Base-by-base conservation (phyloP, 2,329 filamentous ascomycete genomes). In the Fusarium phyllophilum region DNA sequence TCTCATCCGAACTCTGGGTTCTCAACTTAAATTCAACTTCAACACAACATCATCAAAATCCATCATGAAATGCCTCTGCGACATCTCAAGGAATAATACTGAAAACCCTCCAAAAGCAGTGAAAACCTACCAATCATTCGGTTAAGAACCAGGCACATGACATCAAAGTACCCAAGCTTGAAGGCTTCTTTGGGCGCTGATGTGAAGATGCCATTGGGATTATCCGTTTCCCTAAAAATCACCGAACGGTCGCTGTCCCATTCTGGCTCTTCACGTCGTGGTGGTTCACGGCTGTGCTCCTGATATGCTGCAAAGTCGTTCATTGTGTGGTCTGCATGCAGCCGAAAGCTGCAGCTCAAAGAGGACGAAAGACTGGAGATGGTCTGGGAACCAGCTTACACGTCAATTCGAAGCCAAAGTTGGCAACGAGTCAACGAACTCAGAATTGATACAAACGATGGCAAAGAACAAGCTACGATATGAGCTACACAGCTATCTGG, bases 81-180 rank as follows among this genome's bases (percentile, higher is more conserved):
- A 51, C 10, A 26, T 24, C 24, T 18, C 39, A 20, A n/a, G 20
- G 2, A 17, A 42, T 15, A 4, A 18, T n/a, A 14, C 33, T 14
- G 22, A 17, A n/a, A 2, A 22, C 2, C 3, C 18, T 8, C 18
- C 26, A 1, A 24, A 41, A 44, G 26, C 26, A 3, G 26, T 18
- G 7, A 33, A n/a, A 18, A 78, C 80, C 72, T 60, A 83, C 81
- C 81, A 65, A 83, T 83, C 77, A 82, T 82, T 15, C 81, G 79
- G 63, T 83, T 83, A 33, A 83, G 67, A 15, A 83, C 77, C 34
- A 83, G 71, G 44, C 82, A 83, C 60, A 75, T 78, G 8, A 83
- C 79, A 56, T 83, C 82, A 29, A 83, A 78, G 54, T 81, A 82
- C 9, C 80, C 81, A 24, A 83, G 71, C 24, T 79, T 78, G 70